Base-by-base conservation (phyloP, 108 stramenopile species). In the Cyclotella atomus region DNA sequence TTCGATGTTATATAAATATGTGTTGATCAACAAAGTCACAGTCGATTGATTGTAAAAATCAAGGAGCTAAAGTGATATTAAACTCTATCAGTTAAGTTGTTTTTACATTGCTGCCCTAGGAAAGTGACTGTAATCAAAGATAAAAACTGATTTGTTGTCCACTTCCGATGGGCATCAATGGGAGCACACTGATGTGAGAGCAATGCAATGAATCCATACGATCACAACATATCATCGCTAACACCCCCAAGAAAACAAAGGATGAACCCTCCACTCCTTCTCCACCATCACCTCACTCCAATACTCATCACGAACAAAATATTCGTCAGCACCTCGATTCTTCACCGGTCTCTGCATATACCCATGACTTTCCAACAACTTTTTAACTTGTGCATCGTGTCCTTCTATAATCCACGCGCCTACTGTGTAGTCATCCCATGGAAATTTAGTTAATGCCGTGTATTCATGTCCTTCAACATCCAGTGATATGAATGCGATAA, bases 381-480 rank as follows among this genome's bases (percentile, higher is more conserved):
- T 35, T 34, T 61, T 61, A 20, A 61, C 33, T 61, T 36, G 8
- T 36, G 19, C 24, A 24, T 20, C 20, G 35, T 36, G 10, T 12
- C 60, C 60, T 61, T 61, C 60, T 34, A 61, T 8, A 8, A 61
- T 61, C 60, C 34, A 61, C 3, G 33, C 60, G 29, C 60, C 60
- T 34, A 61, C 60, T 61, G 19, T 61, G 38, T 61, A 61, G 9
- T 32, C 9, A 61, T 24, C 20, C 60, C 60, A 61, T n/a, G 34
- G 60, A 61, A 60, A 60, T 60, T 60, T 60, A 15, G 59, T 35
- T 33, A 60, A 20, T 12, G 30, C 59, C 16, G 32, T 6, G 32
- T 60, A 60, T 60, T 61, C 60, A 38, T 61, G 60, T 12, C 59
- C 59, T 60, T 61, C 34, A 29, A 61, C 60, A 61, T 61, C 17